These are phyloP conservation scores for Flaveria trinervia DNA, from an alignment of 129 eudicot species.

Conservation along the genomic window DNA sequence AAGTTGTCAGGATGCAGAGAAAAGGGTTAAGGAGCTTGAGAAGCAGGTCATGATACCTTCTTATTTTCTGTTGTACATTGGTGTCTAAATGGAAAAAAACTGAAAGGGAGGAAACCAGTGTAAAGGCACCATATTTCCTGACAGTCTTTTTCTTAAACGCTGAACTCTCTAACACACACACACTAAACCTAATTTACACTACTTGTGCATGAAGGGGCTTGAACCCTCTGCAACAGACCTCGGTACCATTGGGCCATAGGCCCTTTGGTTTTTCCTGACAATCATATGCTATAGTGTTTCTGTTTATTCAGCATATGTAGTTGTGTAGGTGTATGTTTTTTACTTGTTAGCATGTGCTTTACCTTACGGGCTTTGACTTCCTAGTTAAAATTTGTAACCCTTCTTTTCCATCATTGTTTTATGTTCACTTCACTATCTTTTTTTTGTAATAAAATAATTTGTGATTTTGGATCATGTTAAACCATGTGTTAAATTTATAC, in stretches of 20 bases:
- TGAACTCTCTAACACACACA: too few species aligned
- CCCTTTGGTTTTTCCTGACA: conserved; percentile 7
- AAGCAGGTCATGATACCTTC: conserved; percentile 60
- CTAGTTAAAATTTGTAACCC: background rate
- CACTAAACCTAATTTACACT: too few species aligned
- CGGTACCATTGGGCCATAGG: too few species aligned
- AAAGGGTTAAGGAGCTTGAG: conserved; percentile 97
- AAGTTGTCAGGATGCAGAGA: conserved; percentile 80
- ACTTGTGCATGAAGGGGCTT: too few species aligned
- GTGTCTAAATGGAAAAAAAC: conserved; percentile 6
- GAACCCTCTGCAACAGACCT: too few species aligned
- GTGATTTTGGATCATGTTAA: conserved; percentile 25
- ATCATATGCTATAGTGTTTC: conserved; percentile 3
- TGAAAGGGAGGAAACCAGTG: conserved; percentile 11
- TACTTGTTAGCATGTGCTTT: conserved; percentile 16
- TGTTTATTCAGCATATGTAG: background rate
- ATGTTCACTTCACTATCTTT: background rate
- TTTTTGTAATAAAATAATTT: conserved; percentile 11
- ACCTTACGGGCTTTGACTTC: background rate
- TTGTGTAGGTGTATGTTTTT: conserved; percentile 1
- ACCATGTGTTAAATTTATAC: background rate
- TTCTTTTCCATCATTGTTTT: background rate
- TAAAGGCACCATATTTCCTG: conserved; percentile 16
- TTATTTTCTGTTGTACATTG: conserved; percentile 16
- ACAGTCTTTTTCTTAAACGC: background rate